A percentile compares a stretch with the other conserved stretches of the same genome.
Evolutionary conservation across 176 grass and related monocot species (phyloP).

Genomic region (Stipa capillata): DNA sequence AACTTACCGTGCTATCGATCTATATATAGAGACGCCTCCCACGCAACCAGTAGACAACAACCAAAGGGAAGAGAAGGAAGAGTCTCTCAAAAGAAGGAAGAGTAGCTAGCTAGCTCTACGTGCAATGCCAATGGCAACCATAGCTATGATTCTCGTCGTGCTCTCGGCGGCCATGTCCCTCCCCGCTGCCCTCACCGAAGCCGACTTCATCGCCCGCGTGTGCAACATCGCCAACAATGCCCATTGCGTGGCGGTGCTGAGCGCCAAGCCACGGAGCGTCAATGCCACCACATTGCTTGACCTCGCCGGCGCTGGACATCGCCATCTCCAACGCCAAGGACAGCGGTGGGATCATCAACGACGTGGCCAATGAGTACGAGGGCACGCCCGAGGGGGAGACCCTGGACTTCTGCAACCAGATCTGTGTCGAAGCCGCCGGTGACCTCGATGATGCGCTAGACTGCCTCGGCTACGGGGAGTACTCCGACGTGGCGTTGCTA

Average conservation of each 20-base stretch:
- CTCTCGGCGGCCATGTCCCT: too few relatives aligned
- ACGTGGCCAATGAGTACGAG: background rate
- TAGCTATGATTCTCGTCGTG: too few relatives aligned
- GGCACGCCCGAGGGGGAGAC: background rate
- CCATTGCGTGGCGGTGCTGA: background rate
- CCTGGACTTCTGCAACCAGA: background rate
- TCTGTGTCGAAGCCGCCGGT: background rate
- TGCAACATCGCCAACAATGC: background rate
- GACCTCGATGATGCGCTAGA: background rate
- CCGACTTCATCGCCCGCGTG: background rate
- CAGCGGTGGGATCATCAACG: background rate
- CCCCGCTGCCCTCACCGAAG: background rate
- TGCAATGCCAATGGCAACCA: too few relatives aligned
- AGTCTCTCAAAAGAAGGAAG: too few relatives aligned
- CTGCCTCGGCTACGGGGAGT: background rate
- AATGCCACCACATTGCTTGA: background rate
- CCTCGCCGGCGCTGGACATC: background rate
- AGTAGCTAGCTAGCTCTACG: too few relatives aligned
- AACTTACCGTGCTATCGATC: too few relatives aligned
- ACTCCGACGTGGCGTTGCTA: background rate
- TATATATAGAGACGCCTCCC: too few relatives aligned
- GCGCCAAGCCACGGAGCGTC: background rate
- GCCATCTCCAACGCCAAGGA: background rate
- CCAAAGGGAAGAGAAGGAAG: too few relatives aligned
- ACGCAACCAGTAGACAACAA: too few relatives aligned